Evolutionary conservation across 1,284 basidiomycete genomes (phyloP).

Genomic region (Sporisorium iseilematis-ciliati): DNA sequence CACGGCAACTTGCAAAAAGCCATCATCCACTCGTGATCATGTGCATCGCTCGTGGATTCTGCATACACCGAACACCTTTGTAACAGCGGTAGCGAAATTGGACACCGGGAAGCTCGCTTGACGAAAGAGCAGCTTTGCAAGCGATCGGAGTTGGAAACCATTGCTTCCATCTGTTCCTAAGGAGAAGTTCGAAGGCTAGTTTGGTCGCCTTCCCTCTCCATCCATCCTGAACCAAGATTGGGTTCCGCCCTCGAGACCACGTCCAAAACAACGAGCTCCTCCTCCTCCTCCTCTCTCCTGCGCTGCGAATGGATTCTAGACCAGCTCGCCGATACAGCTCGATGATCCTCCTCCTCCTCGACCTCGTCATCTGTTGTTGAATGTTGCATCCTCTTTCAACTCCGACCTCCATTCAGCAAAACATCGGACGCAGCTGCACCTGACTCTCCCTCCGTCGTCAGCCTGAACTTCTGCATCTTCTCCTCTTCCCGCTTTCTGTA

Average conservation of each 20-base stretch:
- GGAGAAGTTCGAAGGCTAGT: neutral
- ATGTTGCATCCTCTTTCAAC: constrained; percentile 10
- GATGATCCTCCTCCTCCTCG: neutral
- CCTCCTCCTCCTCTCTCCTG: neutral
- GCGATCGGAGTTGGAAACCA: neutral
- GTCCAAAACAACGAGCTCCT: constrained; percentile 10
- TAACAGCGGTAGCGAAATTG: constrained; percentile 7
- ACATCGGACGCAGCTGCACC: constrained; percentile 13
- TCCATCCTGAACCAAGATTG: neutral
- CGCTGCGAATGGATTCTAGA: neutral
- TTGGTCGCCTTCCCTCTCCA: neutral
- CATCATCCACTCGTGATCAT: too few relatives aligned
- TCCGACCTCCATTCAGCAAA: constrained; percentile 34
- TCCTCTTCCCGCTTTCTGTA: too few relatives aligned
- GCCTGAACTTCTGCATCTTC: too few relatives aligned
- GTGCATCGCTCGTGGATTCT: too few relatives aligned
- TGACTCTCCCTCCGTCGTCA: neutral
- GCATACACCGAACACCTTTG: neutral
- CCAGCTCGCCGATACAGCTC: constrained; percentile 5
- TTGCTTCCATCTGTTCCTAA: neutral
- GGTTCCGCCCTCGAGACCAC: constrained; percentile 10
- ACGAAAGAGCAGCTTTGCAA: neutral
- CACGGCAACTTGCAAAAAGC: too few relatives aligned
- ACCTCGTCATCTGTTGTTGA: constrained; percentile 3
- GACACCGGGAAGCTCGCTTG: neutral